Percentiles rank a stretch among this genome's conserved stretches.
Evolutionary conservation across 2,329 filamentous ascomycete genomes (phyloP).

Genomic region (Metarhizium rileyi): DNA sequence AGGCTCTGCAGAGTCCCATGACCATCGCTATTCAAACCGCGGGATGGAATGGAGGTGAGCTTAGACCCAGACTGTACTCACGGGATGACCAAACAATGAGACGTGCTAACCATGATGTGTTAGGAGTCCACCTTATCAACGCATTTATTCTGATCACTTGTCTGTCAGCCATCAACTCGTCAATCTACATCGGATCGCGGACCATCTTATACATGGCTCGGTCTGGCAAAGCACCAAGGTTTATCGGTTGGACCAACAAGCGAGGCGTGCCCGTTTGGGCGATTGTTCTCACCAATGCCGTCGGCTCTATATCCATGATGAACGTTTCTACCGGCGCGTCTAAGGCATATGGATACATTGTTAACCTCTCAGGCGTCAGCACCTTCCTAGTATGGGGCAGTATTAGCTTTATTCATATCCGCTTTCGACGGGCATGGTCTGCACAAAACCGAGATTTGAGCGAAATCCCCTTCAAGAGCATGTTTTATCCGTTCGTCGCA

Average conservation of each 20-base stretch:
- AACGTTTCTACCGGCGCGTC: slow-evolving; percentile 58
- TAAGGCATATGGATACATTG: slow-evolving; percentile 57
- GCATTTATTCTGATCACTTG: slow-evolving; percentile 67
- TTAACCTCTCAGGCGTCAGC: slow-evolving; percentile 59
- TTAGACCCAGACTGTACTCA: not conserved
- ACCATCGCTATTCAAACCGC: slow-evolving; percentile 65
- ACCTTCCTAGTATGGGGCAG: slow-evolving; percentile 64
- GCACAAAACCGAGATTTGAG: slow-evolving; percentile 44
- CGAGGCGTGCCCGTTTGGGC: slow-evolving; percentile 52
- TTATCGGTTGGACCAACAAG: slow-evolving; percentile 58
- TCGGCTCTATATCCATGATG: slow-evolving; percentile 66
- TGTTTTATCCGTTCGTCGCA: slow-evolving; percentile 47
- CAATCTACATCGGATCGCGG: slow-evolving; percentile 67
- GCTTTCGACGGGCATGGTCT: slow-evolving; percentile 56
- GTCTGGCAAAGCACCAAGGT: slow-evolving; percentile 57
- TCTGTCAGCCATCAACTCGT: slow-evolving; percentile 61
- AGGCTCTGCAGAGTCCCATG: slow-evolving; percentile 62
- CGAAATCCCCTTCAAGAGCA: slow-evolving; percentile 45
- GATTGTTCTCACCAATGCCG: slow-evolving; percentile 59
- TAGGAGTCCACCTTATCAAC: slow-evolving; percentile 62
- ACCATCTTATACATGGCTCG: slow-evolving; percentile 70
- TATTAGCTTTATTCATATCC: slow-evolving; percentile 62
- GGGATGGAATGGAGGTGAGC: slow-evolving; percentile 55
- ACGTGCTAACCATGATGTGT: slow-evolving; percentile 1
- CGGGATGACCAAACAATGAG: not conserved